Base-by-base conservation (phyloP, 2,329 filamentous ascomycete species). In the Rhytidhysteron rufulum region DNA sequence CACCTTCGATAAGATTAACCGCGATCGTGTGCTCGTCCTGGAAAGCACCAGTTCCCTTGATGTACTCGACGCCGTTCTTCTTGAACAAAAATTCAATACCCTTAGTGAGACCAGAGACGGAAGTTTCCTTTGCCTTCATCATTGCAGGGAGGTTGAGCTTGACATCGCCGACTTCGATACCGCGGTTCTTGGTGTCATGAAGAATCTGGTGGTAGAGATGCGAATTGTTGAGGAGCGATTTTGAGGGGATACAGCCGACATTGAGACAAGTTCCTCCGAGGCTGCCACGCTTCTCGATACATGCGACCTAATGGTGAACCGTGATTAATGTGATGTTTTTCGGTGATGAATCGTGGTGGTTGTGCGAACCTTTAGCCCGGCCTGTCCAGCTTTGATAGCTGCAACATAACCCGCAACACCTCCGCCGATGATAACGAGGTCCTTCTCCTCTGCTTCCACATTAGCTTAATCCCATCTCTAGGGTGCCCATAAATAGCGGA, bases 151-250 rank as follows among this genome's bases (percentile, higher is more conserved):
- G 79, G 78, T 98, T 96, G 65, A 98, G 84, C 72, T 95, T 94
- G 63, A 98, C 91, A 73, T 95, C 88, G 64, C 86, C 85, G 57
- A 98, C 93, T 65, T 97, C 91, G 67, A 98, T 98, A 66, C 93
- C 93, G 67, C 93, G 88, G 72, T 86, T 82, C 75, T 96, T 95
- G 53, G 89, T 91, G 76, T 98, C 93, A 75, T 98, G 91, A 47
- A 94, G 81, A 63, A 96, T 86, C 73, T 90, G 86, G 77, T 97
- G 91, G 78, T 97, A 97, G 46, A 97, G 80, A 70, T 96, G 89
- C 58, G 93, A 96, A 79, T 97, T 97, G 83, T 97, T 98, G 69
- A 98, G 87, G 56, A 98, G 88, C 49, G 93, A 96, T 75, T 98
- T 98, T 53, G 93, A 98, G 54, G 93, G 93, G 66, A 98, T 98